Evolutionary conservation across 1,139 yeast genomes (phyloP).

Genomic region (Wickerhamomyces sp.): DNA sequence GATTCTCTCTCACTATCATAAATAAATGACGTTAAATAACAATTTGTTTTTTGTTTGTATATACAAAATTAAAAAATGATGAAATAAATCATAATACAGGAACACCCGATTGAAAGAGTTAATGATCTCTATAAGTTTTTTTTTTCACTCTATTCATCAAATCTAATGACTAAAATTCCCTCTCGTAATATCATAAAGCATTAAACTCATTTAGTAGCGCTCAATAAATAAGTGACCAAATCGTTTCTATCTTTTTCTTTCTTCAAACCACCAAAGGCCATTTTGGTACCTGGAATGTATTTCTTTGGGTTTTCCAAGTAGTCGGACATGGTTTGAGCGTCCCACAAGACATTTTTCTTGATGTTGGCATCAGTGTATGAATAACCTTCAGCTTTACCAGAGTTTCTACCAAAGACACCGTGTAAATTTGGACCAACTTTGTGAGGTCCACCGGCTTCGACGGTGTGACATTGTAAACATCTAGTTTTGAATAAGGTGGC

Average conservation of each 20-base stretch:
- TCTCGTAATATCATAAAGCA: not conserved
- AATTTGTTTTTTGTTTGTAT: constrained; percentile 1
- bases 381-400: constrained; percentile 91
- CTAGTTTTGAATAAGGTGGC: constrained; percentile 97
- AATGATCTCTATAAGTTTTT: not conserved
- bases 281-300: constrained; percentile 99
- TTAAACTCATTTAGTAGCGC: constrained; percentile 60
- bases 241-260: constrained; percentile 99
- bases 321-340: constrained; percentile 83
- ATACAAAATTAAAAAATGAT: constrained; percentile 1
- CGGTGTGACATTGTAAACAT: constrained; percentile 98
- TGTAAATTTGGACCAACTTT: constrained; percentile 99
- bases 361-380: constrained; percentile 98
- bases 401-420: constrained; percentile 88
- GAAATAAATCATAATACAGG: not conserved
- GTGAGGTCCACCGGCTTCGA: constrained; percentile 94
- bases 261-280: constrained; percentile 99
- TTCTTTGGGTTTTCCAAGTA: constrained; percentile 99
- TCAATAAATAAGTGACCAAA: constrained; percentile 81
- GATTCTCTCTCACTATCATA: not conserved
- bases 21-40: constrained; percentile 5
- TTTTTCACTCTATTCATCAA: not conserved
- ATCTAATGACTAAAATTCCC: not conserved
- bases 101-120: not conserved
- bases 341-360: constrained; percentile 90